Conservation (phyloP, 2,329 filamentous ascomycete species). For the Fusarium irregulare region DNA sequence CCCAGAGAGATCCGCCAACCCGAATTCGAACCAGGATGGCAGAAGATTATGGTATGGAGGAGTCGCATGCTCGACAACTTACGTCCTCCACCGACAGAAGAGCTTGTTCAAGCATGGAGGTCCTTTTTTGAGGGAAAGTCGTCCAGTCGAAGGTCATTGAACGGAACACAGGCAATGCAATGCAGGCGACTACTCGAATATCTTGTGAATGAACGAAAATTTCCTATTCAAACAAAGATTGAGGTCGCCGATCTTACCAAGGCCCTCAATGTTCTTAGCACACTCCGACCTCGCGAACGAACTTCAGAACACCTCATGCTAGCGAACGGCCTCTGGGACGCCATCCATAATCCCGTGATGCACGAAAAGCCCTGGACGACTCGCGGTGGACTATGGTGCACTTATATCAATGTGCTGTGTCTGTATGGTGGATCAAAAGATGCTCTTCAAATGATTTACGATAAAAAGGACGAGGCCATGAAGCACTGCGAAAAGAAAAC, state of each 20-base stretch:
- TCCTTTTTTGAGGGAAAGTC: constrained; percentile 71
- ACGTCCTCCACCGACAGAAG: constrained; percentile 71
- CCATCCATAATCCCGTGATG: constrained; percentile 37
- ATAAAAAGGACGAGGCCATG: constrained; percentile 46
- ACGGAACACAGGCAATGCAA: constrained; percentile 73
- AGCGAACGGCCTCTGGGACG: constrained; percentile 56
- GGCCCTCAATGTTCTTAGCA: constrained; percentile 58
- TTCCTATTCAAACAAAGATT: constrained; percentile 47
- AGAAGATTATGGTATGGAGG: constrained; percentile 75
- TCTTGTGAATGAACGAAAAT: constrained; percentile 54
- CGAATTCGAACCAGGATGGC: constrained; percentile 76
- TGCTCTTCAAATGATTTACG: constrained; percentile 59
- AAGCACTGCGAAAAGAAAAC: constrained; percentile 36
- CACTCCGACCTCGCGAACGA: constrained; percentile 56
- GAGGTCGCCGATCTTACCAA: constrained; percentile 49
- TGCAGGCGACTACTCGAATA: constrained; percentile 69
- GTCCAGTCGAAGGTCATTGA: constrained; percentile 61
- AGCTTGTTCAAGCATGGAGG: constrained; percentile 73
- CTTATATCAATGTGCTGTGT: constrained; percentile 57
- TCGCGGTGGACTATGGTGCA: constrained; percentile 46
- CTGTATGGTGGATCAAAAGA: constrained; percentile 66
- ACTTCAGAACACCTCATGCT: constrained; percentile 61
- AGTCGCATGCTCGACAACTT: constrained; percentile 71
- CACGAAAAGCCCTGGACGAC: constrained; percentile 32
- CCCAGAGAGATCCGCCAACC: constrained; percentile 70